phyloP scores from a whole-genome alignment of 176 grass and related monocot species.

The Aegilops bicornis region DNA sequence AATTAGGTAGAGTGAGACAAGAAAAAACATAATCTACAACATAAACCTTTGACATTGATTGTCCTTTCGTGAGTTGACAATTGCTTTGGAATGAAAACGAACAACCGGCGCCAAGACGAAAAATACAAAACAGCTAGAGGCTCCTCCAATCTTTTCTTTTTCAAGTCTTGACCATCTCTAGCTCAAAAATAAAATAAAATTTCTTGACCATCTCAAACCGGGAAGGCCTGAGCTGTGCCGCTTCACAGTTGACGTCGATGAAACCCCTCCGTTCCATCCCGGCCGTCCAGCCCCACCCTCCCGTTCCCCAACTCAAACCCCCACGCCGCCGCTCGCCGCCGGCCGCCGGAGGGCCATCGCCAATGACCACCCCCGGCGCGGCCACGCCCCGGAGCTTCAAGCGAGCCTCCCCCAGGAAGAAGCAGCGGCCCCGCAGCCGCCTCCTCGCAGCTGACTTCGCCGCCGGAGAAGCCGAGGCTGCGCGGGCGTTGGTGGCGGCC shows the following conservation, averaged over 20 bases:
- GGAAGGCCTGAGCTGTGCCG: not conserved
- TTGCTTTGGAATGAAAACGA: not conserved
- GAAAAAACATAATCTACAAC: not conserved
- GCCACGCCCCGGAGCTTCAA: slow-evolving; percentile 49
- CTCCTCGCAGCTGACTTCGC: slow-evolving; percentile 3
- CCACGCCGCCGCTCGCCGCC: not conserved
- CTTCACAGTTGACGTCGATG: not conserved
- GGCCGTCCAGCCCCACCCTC: slow-evolving; percentile 18
- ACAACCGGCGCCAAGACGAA: too few species aligned
- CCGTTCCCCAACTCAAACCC: not conserved
- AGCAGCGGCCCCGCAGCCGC: slow-evolving; percentile 3
- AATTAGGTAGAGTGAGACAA: not conserved
- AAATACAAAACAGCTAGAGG: too few species aligned
- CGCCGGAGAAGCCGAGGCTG: slow-evolving; percentile 3
- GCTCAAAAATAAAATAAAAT: too few species aligned
- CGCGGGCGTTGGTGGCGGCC: not conserved
- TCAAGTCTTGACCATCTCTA: not conserved
- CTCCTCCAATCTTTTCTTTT: not conserved
- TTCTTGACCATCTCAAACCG: not conserved
- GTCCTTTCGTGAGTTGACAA: not conserved
- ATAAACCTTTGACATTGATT: not conserved
- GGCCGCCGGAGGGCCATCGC: not conserved
- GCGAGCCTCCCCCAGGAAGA: slow-evolving; percentile 47
- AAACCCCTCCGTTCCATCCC: slow-evolving; percentile 16
- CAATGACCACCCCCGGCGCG: slow-evolving; percentile 31